A percentile compares a stretch with the other conserved stretches of the same genome.
Conservation (phyloP, 2,329 filamentous ascomycete genomes). For the Epichloe hybrida region DNA sequence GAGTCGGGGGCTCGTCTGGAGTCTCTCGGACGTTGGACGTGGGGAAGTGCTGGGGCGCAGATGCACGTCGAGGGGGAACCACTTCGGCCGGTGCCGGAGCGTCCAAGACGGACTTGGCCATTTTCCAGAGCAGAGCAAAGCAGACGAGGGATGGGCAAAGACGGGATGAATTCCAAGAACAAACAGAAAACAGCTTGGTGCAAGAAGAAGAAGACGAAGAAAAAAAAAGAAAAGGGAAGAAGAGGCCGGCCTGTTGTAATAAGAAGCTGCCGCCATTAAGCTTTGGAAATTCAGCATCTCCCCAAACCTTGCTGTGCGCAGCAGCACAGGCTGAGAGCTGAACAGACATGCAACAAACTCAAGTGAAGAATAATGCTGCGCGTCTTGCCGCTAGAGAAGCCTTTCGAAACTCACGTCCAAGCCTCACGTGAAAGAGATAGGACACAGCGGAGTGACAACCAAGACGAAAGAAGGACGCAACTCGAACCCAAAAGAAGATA, state of each 20-base stretch:
- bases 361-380: too few relatives aligned
- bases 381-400: too few relatives aligned
- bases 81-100: not conserved
- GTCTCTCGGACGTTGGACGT: slow-evolving; percentile 8
- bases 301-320: not conserved
- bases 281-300: not conserved
- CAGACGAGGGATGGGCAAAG: not conserved
- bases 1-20: not conserved
- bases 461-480: not conserved
- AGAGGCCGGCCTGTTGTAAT: too few relatives aligned
- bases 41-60: slow-evolving; percentile 5
- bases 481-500: not conserved
- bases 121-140: too few relatives aligned
- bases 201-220: not conserved
- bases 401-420: too few relatives aligned
- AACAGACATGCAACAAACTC: not conserved
- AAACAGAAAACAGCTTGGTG: not conserved
- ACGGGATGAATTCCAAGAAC: not conserved
- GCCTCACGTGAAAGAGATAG: too few relatives aligned
- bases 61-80: slow-evolving; percentile 1
- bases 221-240: too few relatives aligned
- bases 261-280: not conserved
- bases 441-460: not conserved
- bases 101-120: slow-evolving; percentile 1
- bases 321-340: not conserved